Base-by-base conservation (phyloP, 2,329 filamentous ascomycete species). In the Fusarium sp. region DNA sequence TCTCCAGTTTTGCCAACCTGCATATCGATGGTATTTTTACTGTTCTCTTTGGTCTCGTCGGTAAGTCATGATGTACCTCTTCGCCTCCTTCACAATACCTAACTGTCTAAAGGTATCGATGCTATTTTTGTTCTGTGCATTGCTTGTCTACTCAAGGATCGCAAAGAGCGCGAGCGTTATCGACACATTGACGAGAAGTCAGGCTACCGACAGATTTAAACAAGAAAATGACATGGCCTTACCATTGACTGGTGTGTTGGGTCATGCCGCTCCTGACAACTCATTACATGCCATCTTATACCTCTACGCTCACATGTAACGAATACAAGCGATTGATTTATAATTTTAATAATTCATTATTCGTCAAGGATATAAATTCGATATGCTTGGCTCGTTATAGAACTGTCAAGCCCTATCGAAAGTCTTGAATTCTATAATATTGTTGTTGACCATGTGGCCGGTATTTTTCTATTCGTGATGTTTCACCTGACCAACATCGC, bases 161-260 rank as follows among this genome's bases (percentile, higher is more conserved):
- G 92, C 77, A 92, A 91, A 81, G 93, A 96, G 83, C 88, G 89
- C 75, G 90, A 92, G 80, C 86, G 93, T 64, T 96, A 94, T 82
- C 88, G 89, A 63, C 86, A 92, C 76, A 94, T 96, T 75, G 92
- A 95, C 77, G 89, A 94, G 85, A 96, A 96, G 88, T 87, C 81
- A 68, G 88, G 90, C 55, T 81, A 82, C 69, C 80, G 79, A 65
- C 80, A 84, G 54, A 80, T 83, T 32, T 87, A 87, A 78, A 43
- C 24, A 32, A 27, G 20, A 22, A 48, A 22, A 15, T 24, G 16
- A 25, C 24, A 16, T 44, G 20, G 43, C 22, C 15, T 30, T n/a
- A 47, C 60, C 48, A 54, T 65, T 57, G 57, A 72, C 30, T 57
- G 65, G 65, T 20, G n/a, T 27, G n/a, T 30, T 48, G 48, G 16